Evolutionary conservation across 176 grass and related monocot genomes (phyloP), one percentile per base, ranked within the genome.

Genomic region (Thinopyrum elongatum): DNA sequence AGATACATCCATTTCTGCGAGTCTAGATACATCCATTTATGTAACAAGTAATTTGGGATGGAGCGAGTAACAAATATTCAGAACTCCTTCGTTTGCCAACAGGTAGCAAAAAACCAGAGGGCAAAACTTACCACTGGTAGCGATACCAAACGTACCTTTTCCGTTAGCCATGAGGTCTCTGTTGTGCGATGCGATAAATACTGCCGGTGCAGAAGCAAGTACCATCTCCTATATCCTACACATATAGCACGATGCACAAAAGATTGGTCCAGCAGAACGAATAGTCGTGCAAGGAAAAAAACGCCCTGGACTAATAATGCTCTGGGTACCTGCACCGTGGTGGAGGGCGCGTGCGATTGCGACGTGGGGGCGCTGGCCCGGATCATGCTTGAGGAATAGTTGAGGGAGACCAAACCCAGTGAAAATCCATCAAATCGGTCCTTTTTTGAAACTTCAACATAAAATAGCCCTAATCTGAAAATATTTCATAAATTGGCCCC

Each of bases 311-410:
- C 71, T 28, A 35, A 84, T 64, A 66, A n/a, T 75, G 67, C 55
- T 3, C 30, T 30, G 49, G 21, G 27, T 78, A 44, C 64, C 53
- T 41, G 73, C 57, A 79, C 83, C 83, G 49, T 53, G 65, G 15
- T 33, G 34, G 35, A 38, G 35, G 35, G 23, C 21, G 47, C 47
- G 81, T 82, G 70, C 77, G 78, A 58, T 58, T 58, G 55, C 55
- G 55, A 85, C 17, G 29, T 25, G 42, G 64, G 22, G 71, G 31
- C 62, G 53, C 65, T 7, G 59, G 72, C 29, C 65, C 14, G 47
- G 49, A 53, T 19, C 49, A 19, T 19, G 49, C 68, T 80, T 76
- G 60, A 46, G 60, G 61, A 77, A 84, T 61, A 84, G 89, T 30
- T 35, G 46, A 72, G 46, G 31, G 55, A 44, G 28, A 71, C 85